phyloP scores from a whole-genome alignment of 2,329 filamentous ascomycete species.

The Diaporthe sp. region DNA sequence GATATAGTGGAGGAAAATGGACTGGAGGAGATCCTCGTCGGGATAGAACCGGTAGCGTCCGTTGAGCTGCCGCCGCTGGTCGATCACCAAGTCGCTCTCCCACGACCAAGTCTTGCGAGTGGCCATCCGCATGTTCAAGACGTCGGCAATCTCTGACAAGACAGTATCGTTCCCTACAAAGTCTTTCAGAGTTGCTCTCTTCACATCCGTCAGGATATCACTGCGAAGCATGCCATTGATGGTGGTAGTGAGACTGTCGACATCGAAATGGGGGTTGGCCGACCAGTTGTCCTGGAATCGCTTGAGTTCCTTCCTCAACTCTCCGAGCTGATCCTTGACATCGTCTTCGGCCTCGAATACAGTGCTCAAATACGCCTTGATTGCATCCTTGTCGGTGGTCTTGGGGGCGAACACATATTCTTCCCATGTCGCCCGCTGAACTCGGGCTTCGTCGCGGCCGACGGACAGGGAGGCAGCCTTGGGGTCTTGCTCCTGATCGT shows the following conservation, averaged over 20 bases:
- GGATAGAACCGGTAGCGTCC: slow-evolving; percentile 70
- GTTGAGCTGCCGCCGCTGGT: slow-evolving; percentile 57
- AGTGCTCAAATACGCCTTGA: slow-evolving; percentile 63
- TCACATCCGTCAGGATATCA: slow-evolving; percentile 62
- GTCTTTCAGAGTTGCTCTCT: slow-evolving; percentile 47
- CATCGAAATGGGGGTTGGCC: slow-evolving; percentile 53
- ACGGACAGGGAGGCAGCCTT: slow-evolving; percentile 59
- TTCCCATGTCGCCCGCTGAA: slow-evolving; percentile 68
- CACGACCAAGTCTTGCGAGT: slow-evolving; percentile 55
- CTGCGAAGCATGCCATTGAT: slow-evolving; percentile 63
- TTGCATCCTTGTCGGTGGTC: slow-evolving; percentile 58
- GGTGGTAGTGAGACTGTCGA: slow-evolving; percentile 56
- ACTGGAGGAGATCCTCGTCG: slow-evolving; percentile 62
- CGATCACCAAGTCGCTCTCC: slow-evolving; percentile 51
- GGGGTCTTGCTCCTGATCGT: slow-evolving; percentile 48
- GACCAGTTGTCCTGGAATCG: slow-evolving; percentile 50
- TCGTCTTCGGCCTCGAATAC: slow-evolving; percentile 60
- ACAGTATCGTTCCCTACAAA: slow-evolving; percentile 51
- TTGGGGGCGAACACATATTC: slow-evolving; percentile 64
- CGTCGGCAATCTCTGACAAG: slow-evolving; percentile 58
- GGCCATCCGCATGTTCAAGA: slow-evolving; percentile 60
- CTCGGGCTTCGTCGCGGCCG: slow-evolving; percentile 66
- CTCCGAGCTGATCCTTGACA: slow-evolving; percentile 56
- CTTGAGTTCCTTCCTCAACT: slow-evolving; percentile 55
- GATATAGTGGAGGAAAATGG: slow-evolving; percentile 57